Base-by-base conservation (phyloP, 345 rosid genomes). In the Linum lewisii region DNA sequence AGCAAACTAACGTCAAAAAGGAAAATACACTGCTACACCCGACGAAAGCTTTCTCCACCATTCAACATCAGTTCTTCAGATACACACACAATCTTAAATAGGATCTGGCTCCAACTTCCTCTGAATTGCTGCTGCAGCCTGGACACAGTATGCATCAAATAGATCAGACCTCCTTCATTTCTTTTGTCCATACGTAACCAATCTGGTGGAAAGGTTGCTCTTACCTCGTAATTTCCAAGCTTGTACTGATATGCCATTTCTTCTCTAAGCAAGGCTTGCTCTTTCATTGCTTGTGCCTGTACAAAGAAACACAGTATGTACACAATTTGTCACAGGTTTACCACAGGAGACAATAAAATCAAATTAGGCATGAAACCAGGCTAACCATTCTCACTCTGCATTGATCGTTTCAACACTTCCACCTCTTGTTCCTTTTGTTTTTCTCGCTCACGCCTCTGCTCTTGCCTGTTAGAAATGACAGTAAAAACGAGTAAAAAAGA, bases 331-430 rank as follows among this genome's bases (percentile, higher is more conserved):
- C 21, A 45, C 20, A 37, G 45, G 9, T 24, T 14, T 6, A 19
- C 13, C 24, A 19, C 47, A 11, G 25, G 29, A 0, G 21, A 26
- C 13, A 24, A n/a, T 45, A 11, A 24, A 50, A 25, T 2, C 47
- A 11, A 47, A 52, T 29, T 3, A 24, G 32, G 24, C 21, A 22
- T 6, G 36, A 2, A 63, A 64, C n/a, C n/a, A 64, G 20, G 69
- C 91, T 67, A 19, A 93, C 99, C 99, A 93, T 86, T 85, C 99
- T n/a, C 99, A 56, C 91, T 74, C 84, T 93, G 93, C 99, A 93
- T 93, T 16, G 95, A 78, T 7, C 34, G 68, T 74, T 89, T 92
- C 47, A 92, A 79, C 54, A 85, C 76, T 63, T 77, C 69, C 24
- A 93, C 91, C 78, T 88, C 69, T 69, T 82, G 76, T 78, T 89